phyloP scores from a whole-genome alignment of 1,284 basidiomycete genomes.

The Marasmius tenuissimus region DNA sequence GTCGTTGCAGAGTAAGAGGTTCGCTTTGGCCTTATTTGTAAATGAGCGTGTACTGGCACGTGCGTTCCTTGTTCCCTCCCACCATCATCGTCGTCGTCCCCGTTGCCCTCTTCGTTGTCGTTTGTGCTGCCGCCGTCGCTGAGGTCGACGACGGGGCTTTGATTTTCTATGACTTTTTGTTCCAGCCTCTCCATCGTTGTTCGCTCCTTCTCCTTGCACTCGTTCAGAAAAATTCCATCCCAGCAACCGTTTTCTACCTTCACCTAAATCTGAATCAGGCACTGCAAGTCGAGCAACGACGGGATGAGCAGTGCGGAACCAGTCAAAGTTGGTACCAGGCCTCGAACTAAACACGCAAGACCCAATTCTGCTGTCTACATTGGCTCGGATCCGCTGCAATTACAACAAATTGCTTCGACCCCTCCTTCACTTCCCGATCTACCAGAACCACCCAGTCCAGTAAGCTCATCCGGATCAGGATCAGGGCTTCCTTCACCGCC shows the following conservation, averaged over 20 bases:
- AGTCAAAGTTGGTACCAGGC: background rate
- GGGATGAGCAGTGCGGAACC: background rate
- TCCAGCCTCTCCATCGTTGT: background rate
- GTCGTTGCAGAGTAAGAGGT: too few species aligned
- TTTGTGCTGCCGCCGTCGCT: constrained; percentile 10
- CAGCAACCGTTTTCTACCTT: background rate
- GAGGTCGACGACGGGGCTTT: constrained; percentile 11
- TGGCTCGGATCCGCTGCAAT: constrained; percentile 29
- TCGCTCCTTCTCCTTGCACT: background rate
- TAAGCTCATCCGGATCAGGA: constrained; percentile 35
- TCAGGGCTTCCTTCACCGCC: constrained; percentile 77
- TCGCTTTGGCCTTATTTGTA: too few species aligned
- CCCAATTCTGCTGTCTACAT: constrained; percentile 44
- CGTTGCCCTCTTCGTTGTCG: constrained; percentile 5
- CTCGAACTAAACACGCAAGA: constrained; percentile 7
- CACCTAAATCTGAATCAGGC: background rate
- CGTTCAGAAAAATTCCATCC: constrained; percentile 3
- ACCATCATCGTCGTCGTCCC: background rate
- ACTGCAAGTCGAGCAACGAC: background rate
- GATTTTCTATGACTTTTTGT: constrained; percentile 3
- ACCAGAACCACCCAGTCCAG: constrained; percentile 68
- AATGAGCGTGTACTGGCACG: too few species aligned
- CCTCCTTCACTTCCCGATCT: constrained; percentile 53
- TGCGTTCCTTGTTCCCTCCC: too few species aligned
- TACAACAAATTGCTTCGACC: constrained; percentile 22